phyloP scores from a whole-genome alignment of 495 filamentous ascomycete genomes.

The Talaromyces borbonicus region DNA sequence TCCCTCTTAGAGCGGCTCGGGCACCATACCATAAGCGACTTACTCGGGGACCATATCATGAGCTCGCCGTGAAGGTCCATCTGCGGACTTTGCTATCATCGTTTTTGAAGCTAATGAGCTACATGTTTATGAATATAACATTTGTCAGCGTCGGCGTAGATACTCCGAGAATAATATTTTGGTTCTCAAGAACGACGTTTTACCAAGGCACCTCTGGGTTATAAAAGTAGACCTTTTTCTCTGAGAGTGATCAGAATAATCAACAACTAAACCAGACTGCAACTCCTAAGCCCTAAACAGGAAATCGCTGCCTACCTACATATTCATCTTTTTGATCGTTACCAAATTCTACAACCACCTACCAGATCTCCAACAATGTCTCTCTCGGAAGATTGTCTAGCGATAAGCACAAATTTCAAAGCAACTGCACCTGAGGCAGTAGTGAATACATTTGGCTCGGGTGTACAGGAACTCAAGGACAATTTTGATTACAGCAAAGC shows the following conservation, averaged over 20 bases:
- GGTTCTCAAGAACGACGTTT: neutral
- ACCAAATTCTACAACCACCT: neutral
- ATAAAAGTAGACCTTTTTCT: neutral
- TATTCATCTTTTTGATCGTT: neutral
- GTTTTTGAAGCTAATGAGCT: neutral
- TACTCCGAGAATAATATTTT: neutral
- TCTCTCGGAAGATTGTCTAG: neutral
- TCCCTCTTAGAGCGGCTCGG: no score
- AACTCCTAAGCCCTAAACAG: no score
- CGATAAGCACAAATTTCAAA: neutral
- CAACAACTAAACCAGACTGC: neutral
- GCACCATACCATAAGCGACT: no score
- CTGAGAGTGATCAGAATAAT: neutral
- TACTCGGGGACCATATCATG: neutral
- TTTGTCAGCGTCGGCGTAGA: neutral
- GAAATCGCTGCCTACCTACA: neutral
- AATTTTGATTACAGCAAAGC: constrained; percentile 14
- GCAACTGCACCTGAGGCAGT: neutral
- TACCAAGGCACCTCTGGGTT: neutral
- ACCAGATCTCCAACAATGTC: neutral
- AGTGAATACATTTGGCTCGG: neutral
- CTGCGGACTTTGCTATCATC: neutral
- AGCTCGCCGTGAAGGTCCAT: neutral
- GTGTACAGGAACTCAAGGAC: neutral
- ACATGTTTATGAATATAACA: neutral